A percentile compares a stretch with the other conserved stretches of the same genome.
Evolutionary conservation across 2,329 filamentous ascomycete genomes (phyloP).

Genomic region (Beauveria sp.): DNA sequence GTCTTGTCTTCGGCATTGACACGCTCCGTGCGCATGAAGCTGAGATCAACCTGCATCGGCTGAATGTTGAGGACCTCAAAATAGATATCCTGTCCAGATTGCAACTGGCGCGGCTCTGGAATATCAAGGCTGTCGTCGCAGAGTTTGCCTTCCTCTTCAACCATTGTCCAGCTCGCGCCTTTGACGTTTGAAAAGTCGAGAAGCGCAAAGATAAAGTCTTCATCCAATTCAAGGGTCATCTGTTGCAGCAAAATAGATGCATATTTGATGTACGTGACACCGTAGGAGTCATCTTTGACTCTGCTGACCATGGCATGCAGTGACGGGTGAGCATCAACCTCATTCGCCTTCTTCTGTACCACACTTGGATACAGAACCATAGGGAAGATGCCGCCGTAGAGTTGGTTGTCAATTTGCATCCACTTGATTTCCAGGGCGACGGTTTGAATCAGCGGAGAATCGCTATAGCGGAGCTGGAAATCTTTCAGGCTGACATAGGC

Average conservation of each 20-base stretch:
- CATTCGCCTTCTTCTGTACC: constrained; percentile 91
- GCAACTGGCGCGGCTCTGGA: constrained; percentile 78
- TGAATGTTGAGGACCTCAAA: constrained; percentile 96
- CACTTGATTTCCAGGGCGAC: constrained; percentile 88
- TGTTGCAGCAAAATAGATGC: constrained; percentile 89
- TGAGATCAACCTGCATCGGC: constrained; percentile 95
- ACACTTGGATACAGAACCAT: constrained; percentile 96
- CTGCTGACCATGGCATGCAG: constrained; percentile 85
- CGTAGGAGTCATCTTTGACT: constrained; percentile 97
- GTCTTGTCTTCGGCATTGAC: constrained; percentile 95
- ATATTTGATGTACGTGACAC: constrained; percentile 97
- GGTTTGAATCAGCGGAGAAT: constrained; percentile 91
- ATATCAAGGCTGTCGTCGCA: constrained; percentile 88
- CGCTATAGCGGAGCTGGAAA: constrained; percentile 82
- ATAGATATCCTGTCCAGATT: constrained; percentile 89
- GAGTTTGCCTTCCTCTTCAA: constrained; percentile 70
- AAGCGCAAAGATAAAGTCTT: constrained; percentile 95
- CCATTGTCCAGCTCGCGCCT: constrained; percentile 66
- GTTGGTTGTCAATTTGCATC: constrained; percentile 98
- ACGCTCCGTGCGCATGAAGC: constrained; percentile 91
- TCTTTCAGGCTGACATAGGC: constrained; percentile 91
- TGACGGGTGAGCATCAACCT: constrained; percentile 93
- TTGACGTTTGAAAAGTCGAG: constrained; percentile 92
- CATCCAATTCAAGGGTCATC: constrained; percentile 96
- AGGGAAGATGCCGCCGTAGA: constrained; percentile 96